Evolutionary conservation across 768 basidiomycete genomes (phyloP).

Genomic region (Cystofilobasidium capitatum): DNA sequence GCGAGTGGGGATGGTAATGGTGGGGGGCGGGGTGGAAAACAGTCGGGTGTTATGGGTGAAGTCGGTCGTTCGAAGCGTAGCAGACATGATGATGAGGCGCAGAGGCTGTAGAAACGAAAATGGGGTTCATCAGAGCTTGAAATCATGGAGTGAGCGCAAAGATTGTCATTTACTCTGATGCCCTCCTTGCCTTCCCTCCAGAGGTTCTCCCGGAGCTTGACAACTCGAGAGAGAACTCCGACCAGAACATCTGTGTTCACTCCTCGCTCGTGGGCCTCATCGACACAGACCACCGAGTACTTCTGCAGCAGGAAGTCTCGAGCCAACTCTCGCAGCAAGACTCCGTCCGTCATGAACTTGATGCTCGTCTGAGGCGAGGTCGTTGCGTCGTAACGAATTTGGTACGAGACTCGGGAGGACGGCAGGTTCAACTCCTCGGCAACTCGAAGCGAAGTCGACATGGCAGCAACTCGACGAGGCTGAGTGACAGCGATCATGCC

Average conservation of each 20-base stretch:
- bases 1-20: constrained; percentile 77
- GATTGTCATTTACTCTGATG: constrained; percentile 49
- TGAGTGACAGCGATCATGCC: constrained; percentile 98
- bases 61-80: constrained; percentile 85
- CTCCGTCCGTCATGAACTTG: constrained; percentile 99
- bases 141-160: not conserved
- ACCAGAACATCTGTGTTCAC: constrained; percentile 98
- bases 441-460: constrained; percentile 90
- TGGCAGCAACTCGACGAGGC: constrained; percentile 90
- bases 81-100: constrained; percentile 95
- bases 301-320: constrained; percentile 85
- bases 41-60: constrained; percentile 76
- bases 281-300: constrained; percentile 90
- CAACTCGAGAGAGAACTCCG: constrained; percentile 87
- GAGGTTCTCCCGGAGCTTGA: constrained; percentile 76
- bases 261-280: constrained; percentile 95
- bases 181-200: constrained; percentile 63
- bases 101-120: constrained; percentile 51
- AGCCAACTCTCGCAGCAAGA: constrained; percentile 81
- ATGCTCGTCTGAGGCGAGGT: constrained; percentile 80
- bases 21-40: constrained; percentile 75
- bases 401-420: constrained; percentile 73
- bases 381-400: constrained; percentile 94
- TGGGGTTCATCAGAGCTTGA: too few relatives aligned
- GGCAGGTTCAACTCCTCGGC: constrained; percentile 83